Conservation (phyloP, 768 basidiomycete genomes). For the Phlebiopsis gigantea region DNA sequence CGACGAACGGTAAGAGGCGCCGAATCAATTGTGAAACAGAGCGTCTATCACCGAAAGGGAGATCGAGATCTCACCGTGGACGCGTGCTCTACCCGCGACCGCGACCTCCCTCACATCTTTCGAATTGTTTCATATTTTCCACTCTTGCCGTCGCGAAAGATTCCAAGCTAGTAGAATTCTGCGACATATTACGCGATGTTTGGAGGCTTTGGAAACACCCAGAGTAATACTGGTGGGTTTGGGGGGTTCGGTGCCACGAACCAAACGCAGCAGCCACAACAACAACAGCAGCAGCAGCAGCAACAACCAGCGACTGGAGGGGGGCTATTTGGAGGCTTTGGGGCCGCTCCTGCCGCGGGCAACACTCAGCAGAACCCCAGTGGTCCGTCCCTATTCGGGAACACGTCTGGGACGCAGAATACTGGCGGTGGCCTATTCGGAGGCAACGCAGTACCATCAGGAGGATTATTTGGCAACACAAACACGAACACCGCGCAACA, state of each 20-base stretch:
- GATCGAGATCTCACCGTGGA: no score
- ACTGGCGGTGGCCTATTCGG: conserved; percentile 19
- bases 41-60: no score
- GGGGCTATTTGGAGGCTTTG: conserved; percentile 11
- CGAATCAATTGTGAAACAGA: no score
- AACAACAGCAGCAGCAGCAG: conserved; percentile 10
- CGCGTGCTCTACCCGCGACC: background rate
- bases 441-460: background rate
- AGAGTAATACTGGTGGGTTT: background rate
- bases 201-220: conserved; percentile 4
- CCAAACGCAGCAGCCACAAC: conserved; percentile 14
- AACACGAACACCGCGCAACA: conserved; percentile 9
- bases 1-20: no score
- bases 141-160: background rate
- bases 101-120: background rate
- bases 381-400: conserved; percentile 18
- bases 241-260: conserved; percentile 18
- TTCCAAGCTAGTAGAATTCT: background rate
- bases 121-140: background rate
- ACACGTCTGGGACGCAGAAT: conserved; percentile 11
- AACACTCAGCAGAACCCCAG: conserved; percentile 1
- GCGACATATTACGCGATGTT: conserved; percentile 1
- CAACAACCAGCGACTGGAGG: conserved; percentile 7
- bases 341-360: background rate
- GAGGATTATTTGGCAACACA: conserved; percentile 15